phyloP scores from a whole-genome alignment of 371 early-diverging fungal species.

The Circinella minor region DNA sequence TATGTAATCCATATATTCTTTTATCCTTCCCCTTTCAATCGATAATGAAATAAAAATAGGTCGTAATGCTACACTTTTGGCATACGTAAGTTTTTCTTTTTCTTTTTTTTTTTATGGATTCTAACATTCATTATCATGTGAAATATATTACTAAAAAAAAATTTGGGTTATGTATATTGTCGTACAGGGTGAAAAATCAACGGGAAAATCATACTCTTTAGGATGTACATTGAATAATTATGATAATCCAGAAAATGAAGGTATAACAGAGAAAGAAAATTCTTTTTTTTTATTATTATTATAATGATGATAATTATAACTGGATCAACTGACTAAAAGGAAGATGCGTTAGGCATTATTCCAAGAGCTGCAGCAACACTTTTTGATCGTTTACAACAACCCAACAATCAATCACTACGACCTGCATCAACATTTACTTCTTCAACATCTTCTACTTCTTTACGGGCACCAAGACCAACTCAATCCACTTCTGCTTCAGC shows the following conservation, averaged over 20 bases:
- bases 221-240: slow-evolving; percentile 64
- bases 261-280: slow-evolving; percentile 20
- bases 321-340: slow-evolving; percentile 1
- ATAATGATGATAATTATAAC: neutral
- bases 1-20: neutral
- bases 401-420: slow-evolving; percentile 34
- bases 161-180: neutral
- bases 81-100: slow-evolving; percentile 10
- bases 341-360: slow-evolving; percentile 73
- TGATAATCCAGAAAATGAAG: slow-evolving; percentile 53
- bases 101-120: too few species aligned
- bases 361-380: slow-evolving; percentile 85
- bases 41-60: slow-evolving; percentile 3
- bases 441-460: neutral
- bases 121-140: neutral
- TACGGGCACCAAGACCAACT: slow-evolving; percentile 5
- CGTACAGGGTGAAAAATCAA: slow-evolving; percentile 81
- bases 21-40: neutral
- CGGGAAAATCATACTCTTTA: slow-evolving; percentile 99
- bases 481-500: slow-evolving; percentile 9
- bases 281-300: neutral
- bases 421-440: slow-evolving; percentile 26
- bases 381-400: slow-evolving; percentile 53
- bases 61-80: slow-evolving; percentile 15
- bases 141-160: neutral